These are phyloP conservation scores for Aspergillus affinis DNA, from an alignment of 495 filamentous ascomycete genomes.

Conservation along the genomic window DNA sequence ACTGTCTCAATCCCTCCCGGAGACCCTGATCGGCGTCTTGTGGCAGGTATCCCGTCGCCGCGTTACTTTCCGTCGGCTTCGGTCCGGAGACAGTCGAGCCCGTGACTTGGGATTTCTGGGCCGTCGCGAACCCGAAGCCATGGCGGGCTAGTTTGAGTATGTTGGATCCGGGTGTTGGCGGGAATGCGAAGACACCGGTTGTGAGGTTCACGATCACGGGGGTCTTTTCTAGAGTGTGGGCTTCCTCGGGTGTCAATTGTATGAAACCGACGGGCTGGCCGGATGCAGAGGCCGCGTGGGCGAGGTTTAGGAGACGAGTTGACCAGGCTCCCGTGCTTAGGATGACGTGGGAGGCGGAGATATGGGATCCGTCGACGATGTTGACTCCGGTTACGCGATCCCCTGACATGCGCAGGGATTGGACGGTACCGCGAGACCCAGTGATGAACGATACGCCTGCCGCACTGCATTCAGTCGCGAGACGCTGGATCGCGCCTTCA, in stretches of 20 bases:
- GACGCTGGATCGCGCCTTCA: constrained; percentile 59
- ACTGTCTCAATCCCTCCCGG: constrained; percentile 54
- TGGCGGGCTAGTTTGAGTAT: constrained; percentile 76
- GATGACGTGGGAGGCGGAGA: constrained; percentile 67
- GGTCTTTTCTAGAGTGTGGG: constrained; percentile 52
- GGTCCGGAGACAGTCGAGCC: constrained; percentile 27
- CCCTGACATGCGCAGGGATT: constrained; percentile 21
- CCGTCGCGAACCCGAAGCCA: constrained; percentile 63
- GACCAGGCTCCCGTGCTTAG: constrained; percentile 82
- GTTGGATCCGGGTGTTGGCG: constrained; percentile 50
- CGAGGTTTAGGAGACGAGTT: constrained; percentile 48
- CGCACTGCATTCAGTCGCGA: constrained; percentile 37
- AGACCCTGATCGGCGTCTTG: constrained; percentile 57
- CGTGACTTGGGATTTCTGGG: constrained; percentile 31
- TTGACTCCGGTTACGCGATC: constrained; percentile 49
- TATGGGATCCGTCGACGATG: constrained; percentile 45
- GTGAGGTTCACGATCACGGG: constrained; percentile 72
- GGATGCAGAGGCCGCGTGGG: constrained; percentile 30
- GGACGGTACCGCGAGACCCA: constrained; percentile 29
- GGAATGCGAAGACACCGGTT: constrained; percentile 72
- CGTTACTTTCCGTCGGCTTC: constrained; percentile 31
- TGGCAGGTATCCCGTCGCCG: constrained; percentile 41
- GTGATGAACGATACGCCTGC: constrained; percentile 31
- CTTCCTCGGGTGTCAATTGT: constrained; percentile 60
- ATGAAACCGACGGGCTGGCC: constrained; percentile 76